A percentile compares a stretch with the other conserved stretches of the same genome.
Evolutionary conservation across 139 green algal genomes (phyloP).

Genomic region (Haematococcus sp.): DNA sequence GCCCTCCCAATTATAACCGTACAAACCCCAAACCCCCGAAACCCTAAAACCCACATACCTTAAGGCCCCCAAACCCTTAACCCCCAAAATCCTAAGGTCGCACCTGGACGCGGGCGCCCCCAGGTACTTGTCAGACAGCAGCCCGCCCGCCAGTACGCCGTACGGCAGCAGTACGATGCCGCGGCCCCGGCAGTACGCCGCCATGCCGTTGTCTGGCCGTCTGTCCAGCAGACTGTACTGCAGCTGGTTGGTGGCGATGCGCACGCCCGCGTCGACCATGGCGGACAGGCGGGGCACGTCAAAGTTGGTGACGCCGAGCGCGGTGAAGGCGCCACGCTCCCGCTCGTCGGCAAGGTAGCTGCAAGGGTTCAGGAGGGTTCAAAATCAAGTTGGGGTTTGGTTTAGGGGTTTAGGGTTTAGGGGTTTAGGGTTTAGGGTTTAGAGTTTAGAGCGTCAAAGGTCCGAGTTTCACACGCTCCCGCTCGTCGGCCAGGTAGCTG

Average conservation of each 20-base stretch:
- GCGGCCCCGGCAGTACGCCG: conserved; percentile 55
- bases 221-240: conserved; percentile 87
- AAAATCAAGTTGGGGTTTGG: no score
- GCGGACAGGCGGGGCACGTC: conserved; percentile 64
- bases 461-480: no score
- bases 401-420: no score
- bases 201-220: conserved; percentile 68
- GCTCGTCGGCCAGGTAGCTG: conserved; percentile 64
- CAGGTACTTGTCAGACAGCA: conserved; percentile 64
- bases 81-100: no score
- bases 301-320: conserved; percentile 88
- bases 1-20: no score
- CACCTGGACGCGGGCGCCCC: conserved; percentile 22
- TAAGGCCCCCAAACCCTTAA: no score
- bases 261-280: conserved; percentile 68
- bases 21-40: no score
- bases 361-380: neutral
- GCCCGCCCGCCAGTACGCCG: conserved; percentile 75
- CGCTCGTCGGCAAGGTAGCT: conserved; percentile 61
- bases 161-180: conserved; percentile 77
- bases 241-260: conserved; percentile 72
- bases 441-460: no score
- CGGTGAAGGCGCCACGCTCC: conserved; percentile 48
- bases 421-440: no score
- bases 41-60: no score